These are phyloP conservation scores for Botryosphaeria dothidea DNA, from an alignment of 2,329 filamentous ascomycete species.

Conservation along the genomic window DNA sequence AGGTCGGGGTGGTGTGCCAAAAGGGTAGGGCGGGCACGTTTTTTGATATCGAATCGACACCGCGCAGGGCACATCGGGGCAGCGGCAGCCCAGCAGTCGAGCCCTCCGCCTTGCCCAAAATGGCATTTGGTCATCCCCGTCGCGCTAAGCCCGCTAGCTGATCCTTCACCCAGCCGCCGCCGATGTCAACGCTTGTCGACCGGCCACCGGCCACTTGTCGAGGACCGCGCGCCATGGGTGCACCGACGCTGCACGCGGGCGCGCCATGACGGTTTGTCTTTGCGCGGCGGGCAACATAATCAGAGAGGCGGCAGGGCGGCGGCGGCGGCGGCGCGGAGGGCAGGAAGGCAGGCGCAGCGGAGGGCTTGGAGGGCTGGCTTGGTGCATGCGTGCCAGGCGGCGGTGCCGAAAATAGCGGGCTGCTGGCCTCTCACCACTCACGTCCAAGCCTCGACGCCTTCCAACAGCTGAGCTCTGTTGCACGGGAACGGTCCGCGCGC, in stretches of 20 bases:
- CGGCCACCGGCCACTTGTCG: not conserved
- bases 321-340: not conserved
- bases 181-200: conserved; percentile 1
- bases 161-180: conserved; percentile 5
- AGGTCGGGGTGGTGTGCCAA: not conserved
- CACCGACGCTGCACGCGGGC: not conserved
- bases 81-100: not conserved
- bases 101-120: not conserved
- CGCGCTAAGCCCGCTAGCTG: conserved; percentile 12
- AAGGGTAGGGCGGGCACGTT: conserved; percentile 8
- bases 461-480: conserved; percentile 10
- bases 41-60: conserved; percentile 3
- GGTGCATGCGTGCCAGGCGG: not conserved
- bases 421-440: conserved; percentile 6
- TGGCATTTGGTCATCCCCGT: conserved; percentile 1
- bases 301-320: too few relatives aligned
- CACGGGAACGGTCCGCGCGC: conserved; percentile 21
- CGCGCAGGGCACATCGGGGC: conserved; percentile 3
- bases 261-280: too few relatives aligned
- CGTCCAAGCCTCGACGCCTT: conserved; percentile 19
- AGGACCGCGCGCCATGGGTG: not conserved
- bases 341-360: conserved; percentile 1
- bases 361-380: conserved; percentile 6
- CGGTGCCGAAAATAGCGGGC: conserved; percentile 15
- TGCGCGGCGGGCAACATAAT: too few relatives aligned